Evolutionary conservation across 2,329 filamentous ascomycete species (phyloP).

Genomic region (Arthrobotrys sphaeroides): DNA sequence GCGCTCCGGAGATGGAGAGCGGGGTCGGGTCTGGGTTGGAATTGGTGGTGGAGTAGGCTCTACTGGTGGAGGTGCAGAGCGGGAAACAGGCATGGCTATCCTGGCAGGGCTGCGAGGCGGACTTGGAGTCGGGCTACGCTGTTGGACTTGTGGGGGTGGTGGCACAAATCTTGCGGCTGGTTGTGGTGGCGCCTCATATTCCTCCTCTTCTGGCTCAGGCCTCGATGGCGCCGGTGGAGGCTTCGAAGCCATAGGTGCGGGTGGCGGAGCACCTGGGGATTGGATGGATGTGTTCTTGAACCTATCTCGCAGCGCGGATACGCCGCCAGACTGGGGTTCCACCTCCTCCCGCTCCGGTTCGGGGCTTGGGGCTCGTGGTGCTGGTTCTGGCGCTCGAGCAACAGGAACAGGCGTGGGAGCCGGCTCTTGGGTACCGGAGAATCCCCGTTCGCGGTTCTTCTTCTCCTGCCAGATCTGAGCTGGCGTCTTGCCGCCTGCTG

Average conservation of each 20-base stretch:
- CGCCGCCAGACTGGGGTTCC: constrained; percentile 70
- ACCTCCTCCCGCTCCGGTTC: constrained; percentile 66
- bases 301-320: constrained; percentile 80
- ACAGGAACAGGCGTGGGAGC: constrained; percentile 61
- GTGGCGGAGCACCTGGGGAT: constrained; percentile 62
- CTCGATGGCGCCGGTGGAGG: constrained; percentile 17
- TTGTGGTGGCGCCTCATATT: constrained; percentile 59
- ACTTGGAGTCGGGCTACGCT: constrained; percentile 64
- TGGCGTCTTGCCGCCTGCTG: constrained; percentile 93
- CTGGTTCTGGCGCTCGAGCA: constrained; percentile 61
- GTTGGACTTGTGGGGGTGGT: constrained; percentile 59
- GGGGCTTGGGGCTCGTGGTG: constrained; percentile 60
- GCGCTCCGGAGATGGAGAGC: constrained; percentile 63
- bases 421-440: constrained; percentile 66
- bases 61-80: constrained; percentile 65
- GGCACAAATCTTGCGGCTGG: constrained; percentile 59
- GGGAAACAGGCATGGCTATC: constrained; percentile 82
- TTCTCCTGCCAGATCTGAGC: constrained; percentile 98
- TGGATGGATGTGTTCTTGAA: constrained; percentile 70
- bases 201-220: constrained; percentile 15
- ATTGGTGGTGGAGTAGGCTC: constrained; percentile 72
- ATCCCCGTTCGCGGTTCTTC: constrained; percentile 80
- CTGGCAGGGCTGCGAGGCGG: constrained; percentile 79
- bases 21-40: constrained; percentile 67
- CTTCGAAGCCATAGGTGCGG: constrained; percentile 62